Conservation (phyloP, 2,329 filamentous ascomycete genomes). For the Fusarium domesticum region DNA sequence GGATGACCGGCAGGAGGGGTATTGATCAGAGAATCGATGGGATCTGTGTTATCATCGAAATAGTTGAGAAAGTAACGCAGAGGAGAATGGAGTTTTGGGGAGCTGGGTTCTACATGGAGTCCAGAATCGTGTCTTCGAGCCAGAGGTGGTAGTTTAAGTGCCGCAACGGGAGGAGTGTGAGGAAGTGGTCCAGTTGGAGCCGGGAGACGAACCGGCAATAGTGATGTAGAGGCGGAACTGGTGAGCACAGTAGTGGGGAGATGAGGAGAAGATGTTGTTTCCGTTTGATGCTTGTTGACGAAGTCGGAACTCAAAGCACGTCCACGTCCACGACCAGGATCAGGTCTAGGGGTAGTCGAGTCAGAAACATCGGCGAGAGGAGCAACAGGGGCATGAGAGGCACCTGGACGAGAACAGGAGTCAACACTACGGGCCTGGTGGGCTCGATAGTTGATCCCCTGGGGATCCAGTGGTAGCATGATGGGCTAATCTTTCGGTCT, state of each 20-base stretch:
- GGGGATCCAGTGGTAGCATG: conserved; percentile 29
- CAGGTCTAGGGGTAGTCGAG: conserved; percentile 11
- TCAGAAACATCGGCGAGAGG: conserved; percentile 21
- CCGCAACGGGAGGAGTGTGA: conserved; percentile 16
- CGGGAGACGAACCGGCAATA: conserved; percentile 12
- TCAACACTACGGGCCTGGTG: conserved; percentile 21
- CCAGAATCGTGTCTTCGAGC: conserved; percentile 23
- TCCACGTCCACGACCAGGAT: conserved; percentile 2
- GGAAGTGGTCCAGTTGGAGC: conserved; percentile 9
- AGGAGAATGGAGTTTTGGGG: conserved; percentile 31
- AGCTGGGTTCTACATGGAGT: conserved; percentile 29
- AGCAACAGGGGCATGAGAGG: conserved; percentile 16
- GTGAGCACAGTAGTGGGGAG: conserved; percentile 16
- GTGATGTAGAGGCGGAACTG: conserved; percentile 5
- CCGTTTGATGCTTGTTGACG: conserved; percentile 19
- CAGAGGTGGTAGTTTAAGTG: conserved; percentile 17
- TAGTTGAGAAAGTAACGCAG: conserved; percentile 32
- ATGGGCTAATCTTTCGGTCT: conserved; percentile 28
- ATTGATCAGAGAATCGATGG: conserved; percentile 14
- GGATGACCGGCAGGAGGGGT: conserved; percentile 9
- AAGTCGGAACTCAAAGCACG: conserved; percentile 17
- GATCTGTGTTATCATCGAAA: conserved; percentile 16
- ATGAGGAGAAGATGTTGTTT: conserved; percentile 17
- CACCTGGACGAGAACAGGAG: conserved; percentile 24
- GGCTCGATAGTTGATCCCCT: conserved; percentile 23